Conservation (phyloP, 2,329 filamentous ascomycete species). For the Purpureocillium lavendulum region DNA sequence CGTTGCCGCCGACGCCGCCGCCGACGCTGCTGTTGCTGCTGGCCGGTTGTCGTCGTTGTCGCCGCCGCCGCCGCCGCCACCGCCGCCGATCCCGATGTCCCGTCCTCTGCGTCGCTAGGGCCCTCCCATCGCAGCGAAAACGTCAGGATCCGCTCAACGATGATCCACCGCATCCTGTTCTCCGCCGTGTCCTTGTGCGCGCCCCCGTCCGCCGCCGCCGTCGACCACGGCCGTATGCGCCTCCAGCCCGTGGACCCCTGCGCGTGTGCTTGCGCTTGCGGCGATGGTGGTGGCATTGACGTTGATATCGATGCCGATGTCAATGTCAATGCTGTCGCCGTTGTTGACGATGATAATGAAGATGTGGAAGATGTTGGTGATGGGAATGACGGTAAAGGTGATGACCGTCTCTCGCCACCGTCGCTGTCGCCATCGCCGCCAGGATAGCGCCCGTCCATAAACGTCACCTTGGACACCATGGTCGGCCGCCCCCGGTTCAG, state of each 20-base stretch:
- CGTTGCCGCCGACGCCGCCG: no score
- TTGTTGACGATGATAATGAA: background rate
- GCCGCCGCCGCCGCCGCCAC: no score
- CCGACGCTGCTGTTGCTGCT: no score
- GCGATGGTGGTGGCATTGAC: no score
- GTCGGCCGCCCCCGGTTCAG: slow-evolving; percentile 25
- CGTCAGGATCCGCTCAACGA: slow-evolving; percentile 27
- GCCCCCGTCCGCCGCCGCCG: slow-evolving; percentile 14
- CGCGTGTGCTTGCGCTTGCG: slow-evolving; percentile 5
- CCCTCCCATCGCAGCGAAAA: slow-evolving; percentile 27
- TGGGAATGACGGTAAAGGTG: no score
- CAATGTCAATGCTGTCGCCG: background rate
- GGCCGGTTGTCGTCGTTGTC: no score
- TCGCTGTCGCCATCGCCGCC: slow-evolving; percentile 8
- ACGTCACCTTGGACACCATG: slow-evolving; percentile 28
- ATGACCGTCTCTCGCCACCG: no score
- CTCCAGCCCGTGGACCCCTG: slow-evolving; percentile 22
- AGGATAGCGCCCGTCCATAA: slow-evolving; percentile 27
- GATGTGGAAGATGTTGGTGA: no score
- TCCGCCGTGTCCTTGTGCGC: slow-evolving; percentile 17
- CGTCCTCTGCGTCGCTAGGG: slow-evolving; percentile 15
- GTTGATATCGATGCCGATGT: background rate
- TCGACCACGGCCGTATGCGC: slow-evolving; percentile 23
- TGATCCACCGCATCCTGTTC: slow-evolving; percentile 27
- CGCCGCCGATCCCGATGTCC: background rate